phyloP scores from a whole-genome alignment of 2,329 filamentous ascomycete genomes.

The Penicillium expansum region DNA sequence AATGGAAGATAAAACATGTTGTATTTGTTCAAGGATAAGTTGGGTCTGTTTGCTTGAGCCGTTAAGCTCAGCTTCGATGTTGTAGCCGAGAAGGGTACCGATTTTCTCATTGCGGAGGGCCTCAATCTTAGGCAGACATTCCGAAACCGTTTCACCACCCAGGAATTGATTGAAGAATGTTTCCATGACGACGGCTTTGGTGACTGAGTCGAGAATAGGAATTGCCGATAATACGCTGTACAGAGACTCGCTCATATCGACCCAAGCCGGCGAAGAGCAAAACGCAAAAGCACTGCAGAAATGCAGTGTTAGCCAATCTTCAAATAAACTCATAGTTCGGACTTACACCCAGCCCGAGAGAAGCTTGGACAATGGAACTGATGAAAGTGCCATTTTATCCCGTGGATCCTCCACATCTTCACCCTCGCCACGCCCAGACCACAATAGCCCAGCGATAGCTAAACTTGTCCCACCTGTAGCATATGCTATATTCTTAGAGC shows the following conservation, averaged over 20 bases:
- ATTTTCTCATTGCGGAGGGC: background rate
- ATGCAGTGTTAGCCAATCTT: background rate
- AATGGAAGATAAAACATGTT: background rate
- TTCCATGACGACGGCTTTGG: background rate
- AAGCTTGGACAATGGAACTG: background rate
- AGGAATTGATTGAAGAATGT: background rate
- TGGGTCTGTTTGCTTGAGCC: background rate
- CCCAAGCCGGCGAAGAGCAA: background rate
- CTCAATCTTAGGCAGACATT: background rate
- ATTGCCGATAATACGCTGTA: background rate
- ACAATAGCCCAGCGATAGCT: background rate
- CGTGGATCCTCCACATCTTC: background rate
- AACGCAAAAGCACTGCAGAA: background rate
- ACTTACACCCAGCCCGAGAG: background rate
- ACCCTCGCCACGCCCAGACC: background rate
- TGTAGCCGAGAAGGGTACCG: background rate
- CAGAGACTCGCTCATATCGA: background rate
- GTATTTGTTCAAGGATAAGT: background rate
- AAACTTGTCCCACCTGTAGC: background rate
- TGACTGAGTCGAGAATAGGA: background rate
- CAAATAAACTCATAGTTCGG: too few species aligned
- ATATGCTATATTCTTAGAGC: background rate
- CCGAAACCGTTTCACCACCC: background rate
- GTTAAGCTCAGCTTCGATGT: background rate
- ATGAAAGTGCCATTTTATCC: background rate